phyloP scores from a whole-genome alignment of 192 early-diverging fungal species.

The Entophlyctis luteolus region DNA sequence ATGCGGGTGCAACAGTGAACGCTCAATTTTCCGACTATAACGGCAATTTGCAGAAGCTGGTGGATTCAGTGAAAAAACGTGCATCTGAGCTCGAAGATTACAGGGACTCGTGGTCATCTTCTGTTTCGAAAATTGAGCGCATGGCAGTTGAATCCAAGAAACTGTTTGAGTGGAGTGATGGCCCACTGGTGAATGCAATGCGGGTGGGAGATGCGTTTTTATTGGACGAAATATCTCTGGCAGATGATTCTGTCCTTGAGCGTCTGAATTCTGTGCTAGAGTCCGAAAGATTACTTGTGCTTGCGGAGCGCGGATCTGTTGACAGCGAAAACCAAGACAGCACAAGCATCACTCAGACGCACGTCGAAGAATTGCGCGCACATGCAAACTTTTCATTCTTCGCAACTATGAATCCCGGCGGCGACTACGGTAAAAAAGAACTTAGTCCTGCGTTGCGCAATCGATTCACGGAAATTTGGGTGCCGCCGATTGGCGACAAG shows the following conservation, averaged over 20 bases:
- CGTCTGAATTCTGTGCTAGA: conserved; percentile 93
- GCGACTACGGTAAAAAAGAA: conserved; percentile 98
- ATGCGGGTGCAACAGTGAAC: not conserved
- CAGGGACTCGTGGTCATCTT: not conserved
- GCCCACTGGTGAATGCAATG: conserved; percentile 88
- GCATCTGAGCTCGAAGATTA: not conserved
- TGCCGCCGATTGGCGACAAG: conserved; percentile 73
- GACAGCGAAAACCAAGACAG: not conserved
- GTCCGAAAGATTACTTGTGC: conserved; percentile 72
- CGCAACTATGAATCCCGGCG: conserved; percentile 99
- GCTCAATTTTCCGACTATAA: conserved; percentile 2
- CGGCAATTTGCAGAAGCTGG: conserved; percentile 5
- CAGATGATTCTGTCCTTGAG: conserved; percentile 97
- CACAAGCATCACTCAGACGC: conserved; percentile 17
- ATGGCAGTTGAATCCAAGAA: conserved; percentile 32
- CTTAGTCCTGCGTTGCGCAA: conserved; percentile 94
- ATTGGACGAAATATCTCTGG: conserved; percentile 96
- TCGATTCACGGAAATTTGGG: conserved; percentile 98
- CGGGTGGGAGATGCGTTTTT: conserved; percentile 82
- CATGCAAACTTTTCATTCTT: conserved; percentile 78
- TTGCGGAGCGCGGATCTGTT: conserved; percentile 82
- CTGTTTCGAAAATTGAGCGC: not conserved
- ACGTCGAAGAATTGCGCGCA: conserved; percentile 69
- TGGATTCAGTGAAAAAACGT: conserved; percentile 13
- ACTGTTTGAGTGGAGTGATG: conserved; percentile 96